Evolutionary conservation across 139 green algal genomes (phyloP).

Genomic region (Cymbomonas tetramitiformis): DNA sequence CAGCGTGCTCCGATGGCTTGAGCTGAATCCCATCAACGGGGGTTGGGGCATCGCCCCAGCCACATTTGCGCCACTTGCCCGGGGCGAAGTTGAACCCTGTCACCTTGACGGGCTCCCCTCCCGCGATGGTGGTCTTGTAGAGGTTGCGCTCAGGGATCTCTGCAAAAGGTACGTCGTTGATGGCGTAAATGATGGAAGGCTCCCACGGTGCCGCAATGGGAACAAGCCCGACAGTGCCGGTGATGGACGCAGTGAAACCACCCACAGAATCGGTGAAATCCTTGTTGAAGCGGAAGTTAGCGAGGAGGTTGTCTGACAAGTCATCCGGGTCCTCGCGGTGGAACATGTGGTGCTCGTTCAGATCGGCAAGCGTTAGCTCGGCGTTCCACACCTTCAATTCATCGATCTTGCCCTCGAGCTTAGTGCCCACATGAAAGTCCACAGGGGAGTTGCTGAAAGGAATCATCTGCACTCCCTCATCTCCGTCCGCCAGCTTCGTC

Average conservation of each 20-base stretch:
- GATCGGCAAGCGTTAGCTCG: not conserved
- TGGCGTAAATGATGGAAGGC: slow-evolving; percentile 8
- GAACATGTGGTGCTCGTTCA: not conserved
- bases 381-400: slow-evolving; percentile 14
- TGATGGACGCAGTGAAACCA: not conserved
- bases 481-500: no score
- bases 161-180: not conserved
- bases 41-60: no score
- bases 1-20: no score
- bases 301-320: not conserved
- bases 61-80: slow-evolving; percentile 18
- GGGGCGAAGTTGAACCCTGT: slow-evolving; percentile 21
- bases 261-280: not conserved
- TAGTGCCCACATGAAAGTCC: no score
- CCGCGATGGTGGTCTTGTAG: not conserved
- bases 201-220: slow-evolving; percentile 9
- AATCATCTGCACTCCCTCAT: no score
- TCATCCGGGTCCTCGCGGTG: not conserved
- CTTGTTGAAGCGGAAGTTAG: slow-evolving; percentile 16
- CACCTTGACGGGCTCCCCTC: not conserved
- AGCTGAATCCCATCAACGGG: no score
- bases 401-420: slow-evolving; percentile 12
- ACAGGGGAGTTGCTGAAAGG: no score
- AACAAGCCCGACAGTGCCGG: not conserved
- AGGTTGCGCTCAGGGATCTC: not conserved